phyloP scores from a whole-genome alignment of 2,329 filamentous ascomycete genomes.

The Blastomyces emzantsi region DNA sequence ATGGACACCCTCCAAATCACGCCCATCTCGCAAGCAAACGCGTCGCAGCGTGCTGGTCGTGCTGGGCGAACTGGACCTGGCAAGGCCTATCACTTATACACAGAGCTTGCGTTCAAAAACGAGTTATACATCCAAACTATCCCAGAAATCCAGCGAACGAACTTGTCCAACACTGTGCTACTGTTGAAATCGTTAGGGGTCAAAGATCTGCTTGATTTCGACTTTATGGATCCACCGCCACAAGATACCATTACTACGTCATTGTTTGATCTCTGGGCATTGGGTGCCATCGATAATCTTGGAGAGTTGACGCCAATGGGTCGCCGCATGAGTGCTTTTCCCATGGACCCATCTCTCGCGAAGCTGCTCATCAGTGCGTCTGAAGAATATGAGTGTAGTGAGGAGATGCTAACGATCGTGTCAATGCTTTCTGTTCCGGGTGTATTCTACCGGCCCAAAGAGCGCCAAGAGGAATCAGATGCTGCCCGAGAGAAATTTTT shows the following conservation, averaged over 20 bases:
- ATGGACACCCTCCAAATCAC: slow-evolving; percentile 99
- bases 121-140: slow-evolving; percentile 96
- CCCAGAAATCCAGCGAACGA: slow-evolving; percentile 94
- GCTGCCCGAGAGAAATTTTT: slow-evolving; percentile 96
- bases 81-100: slow-evolving; percentile 89
- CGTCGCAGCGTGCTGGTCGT: slow-evolving; percentile 83
- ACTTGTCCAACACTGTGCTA: slow-evolving; percentile 87
- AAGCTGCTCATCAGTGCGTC: slow-evolving; percentile 91
- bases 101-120: slow-evolving; percentile 88
- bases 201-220: slow-evolving; percentile 88
- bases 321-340: slow-evolving; percentile 90
- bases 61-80: slow-evolving; percentile 91
- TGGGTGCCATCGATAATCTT: slow-evolving; percentile 87
- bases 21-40: slow-evolving; percentile 93
- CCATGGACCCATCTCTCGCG: slow-evolving; percentile 92
- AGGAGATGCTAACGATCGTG: slow-evolving; percentile 97
- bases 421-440: slow-evolving; percentile 95
- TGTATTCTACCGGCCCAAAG: slow-evolving; percentile 94
- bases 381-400: slow-evolving; percentile 81
- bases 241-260: slow-evolving; percentile 97
- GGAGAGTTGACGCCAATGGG: slow-evolving; percentile 84
- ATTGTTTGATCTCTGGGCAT: slow-evolving; percentile 92
- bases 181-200: slow-evolving; percentile 92
- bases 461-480: slow-evolving; percentile 93
- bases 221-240: slow-evolving; percentile 98